These are phyloP conservation scores for Beauveria brongniartii DNA, from an alignment of 2,329 filamentous ascomycete species.

Conservation along the genomic window DNA sequence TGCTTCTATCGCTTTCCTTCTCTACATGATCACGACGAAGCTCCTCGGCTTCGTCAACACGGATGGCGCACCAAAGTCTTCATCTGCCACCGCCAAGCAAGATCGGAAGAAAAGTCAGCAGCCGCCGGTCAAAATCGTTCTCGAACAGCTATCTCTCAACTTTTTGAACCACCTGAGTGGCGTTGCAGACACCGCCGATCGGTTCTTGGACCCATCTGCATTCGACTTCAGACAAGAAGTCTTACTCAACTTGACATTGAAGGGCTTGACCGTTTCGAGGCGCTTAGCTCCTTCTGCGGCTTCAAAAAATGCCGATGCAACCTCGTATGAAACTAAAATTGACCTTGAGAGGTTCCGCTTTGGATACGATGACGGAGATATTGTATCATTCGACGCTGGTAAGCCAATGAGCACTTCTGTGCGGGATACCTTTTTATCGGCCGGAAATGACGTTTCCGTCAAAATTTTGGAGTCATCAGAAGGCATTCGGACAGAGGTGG, in stretches of 20 bases:
- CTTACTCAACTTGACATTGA: slow-evolving; percentile 14
- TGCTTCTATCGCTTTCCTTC: slow-evolving; percentile 46
- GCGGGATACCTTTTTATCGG: slow-evolving; percentile 47
- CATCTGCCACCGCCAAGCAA: slow-evolving; percentile 6
- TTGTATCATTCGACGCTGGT: slow-evolving; percentile 53
- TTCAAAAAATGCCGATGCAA: background rate
- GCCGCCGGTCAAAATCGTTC: slow-evolving; percentile 30
- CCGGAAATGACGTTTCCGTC: slow-evolving; percentile 50
- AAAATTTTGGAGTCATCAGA: slow-evolving; percentile 39
- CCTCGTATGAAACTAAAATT: slow-evolving; percentile 28
- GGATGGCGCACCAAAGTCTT: slow-evolving; percentile 2
- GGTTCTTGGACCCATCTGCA: slow-evolving; percentile 32
- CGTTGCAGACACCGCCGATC: slow-evolving; percentile 41
- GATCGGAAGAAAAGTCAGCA: slow-evolving; percentile 20
- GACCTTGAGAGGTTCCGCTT: slow-evolving; percentile 51
- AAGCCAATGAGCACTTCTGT: slow-evolving; percentile 52
- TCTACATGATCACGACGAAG: slow-evolving; percentile 42
- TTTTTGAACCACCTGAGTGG: slow-evolving; percentile 48
- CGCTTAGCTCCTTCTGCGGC: background rate
- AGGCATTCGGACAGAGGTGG: slow-evolving; percentile 51
- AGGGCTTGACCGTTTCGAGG: slow-evolving; percentile 5
- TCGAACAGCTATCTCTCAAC: slow-evolving; percentile 44
- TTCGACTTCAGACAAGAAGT: slow-evolving; percentile 29
- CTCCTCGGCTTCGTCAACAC: slow-evolving; percentile 37
- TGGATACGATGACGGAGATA: slow-evolving; percentile 54